Evolutionary conservation across 2,329 filamentous ascomycete genomes (phyloP).

Genomic region (Ilyonectria mors-panacis): DNA sequence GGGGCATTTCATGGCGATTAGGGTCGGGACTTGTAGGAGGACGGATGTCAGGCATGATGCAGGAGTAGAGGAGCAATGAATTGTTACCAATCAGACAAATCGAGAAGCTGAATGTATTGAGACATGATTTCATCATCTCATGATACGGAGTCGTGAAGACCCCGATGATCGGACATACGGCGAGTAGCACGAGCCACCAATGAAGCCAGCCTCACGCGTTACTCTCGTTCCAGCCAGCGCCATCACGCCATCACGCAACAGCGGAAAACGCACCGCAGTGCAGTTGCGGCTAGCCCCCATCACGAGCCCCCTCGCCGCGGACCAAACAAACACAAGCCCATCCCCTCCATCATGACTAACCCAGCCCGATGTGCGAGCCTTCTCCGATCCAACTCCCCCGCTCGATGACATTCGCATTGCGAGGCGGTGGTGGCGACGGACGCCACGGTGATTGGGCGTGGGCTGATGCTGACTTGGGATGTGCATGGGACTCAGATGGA

Average conservation of each 20-base stretch:
- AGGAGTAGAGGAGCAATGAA: slow-evolving; percentile 2
- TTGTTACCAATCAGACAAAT: neutral
- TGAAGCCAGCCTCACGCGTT: too few relatives aligned
- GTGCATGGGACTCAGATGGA: neutral
- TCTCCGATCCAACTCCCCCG: neutral
- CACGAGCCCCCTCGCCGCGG: too few relatives aligned
- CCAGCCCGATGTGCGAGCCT: too few relatives aligned
- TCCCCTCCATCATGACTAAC: neutral
- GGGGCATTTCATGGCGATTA: slow-evolving; percentile 3
- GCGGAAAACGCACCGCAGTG: too few relatives aligned
- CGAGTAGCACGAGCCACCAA: neutral
- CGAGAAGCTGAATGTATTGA: neutral
- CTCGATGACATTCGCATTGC: neutral
- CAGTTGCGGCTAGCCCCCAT: too few relatives aligned
- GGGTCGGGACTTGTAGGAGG: neutral
- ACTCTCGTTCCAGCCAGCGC: too few relatives aligned
- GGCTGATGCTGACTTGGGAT: neutral
- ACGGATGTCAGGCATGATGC: neutral
- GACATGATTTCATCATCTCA: neutral
- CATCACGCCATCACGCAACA: too few relatives aligned
- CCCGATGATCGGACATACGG: neutral
- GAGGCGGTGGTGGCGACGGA: neutral
- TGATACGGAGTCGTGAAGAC: neutral
- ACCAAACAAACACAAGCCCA: too few relatives aligned
- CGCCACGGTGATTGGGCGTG: slow-evolving; percentile 3